A percentile compares a stretch with the other conserved stretches of the same genome.
These are phyloP conservation scores for Davidsoniella eucalypti DNA, from an alignment of 2,329 filamentous ascomycete species.

Conservation along the genomic window DNA sequence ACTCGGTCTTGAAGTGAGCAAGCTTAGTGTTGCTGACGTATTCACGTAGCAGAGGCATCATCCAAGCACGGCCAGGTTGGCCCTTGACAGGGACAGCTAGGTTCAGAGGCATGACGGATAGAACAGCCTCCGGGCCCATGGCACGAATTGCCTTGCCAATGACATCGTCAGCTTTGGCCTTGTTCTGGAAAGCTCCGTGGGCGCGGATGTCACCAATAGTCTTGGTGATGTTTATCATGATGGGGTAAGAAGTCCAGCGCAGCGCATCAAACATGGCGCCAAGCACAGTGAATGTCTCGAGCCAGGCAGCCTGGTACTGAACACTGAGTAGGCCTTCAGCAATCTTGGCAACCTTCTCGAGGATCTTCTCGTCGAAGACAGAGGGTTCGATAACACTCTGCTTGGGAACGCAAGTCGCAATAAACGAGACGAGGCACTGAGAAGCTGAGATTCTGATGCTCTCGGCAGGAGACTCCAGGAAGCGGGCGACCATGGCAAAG, in stretches of 20 bases:
- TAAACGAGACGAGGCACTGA: slow-evolving; percentile 84
- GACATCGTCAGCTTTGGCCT: slow-evolving; percentile 86
- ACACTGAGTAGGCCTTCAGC: slow-evolving; percentile 65
- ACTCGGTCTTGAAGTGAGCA: slow-evolving; percentile 66
- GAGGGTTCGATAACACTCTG: slow-evolving; percentile 76
- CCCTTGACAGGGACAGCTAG: slow-evolving; percentile 59
- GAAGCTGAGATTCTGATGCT: slow-evolving; percentile 92
- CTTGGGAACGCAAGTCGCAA: slow-evolving; percentile 75
- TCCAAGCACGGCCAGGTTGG: slow-evolving; percentile 79
- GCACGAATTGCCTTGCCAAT: slow-evolving; percentile 75
- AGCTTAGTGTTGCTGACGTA: slow-evolving; percentile 79
- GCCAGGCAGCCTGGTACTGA: slow-evolving; percentile 87
- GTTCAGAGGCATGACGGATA: slow-evolving; percentile 73
- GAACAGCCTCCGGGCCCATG: slow-evolving; percentile 75
- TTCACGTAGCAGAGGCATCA: slow-evolving; percentile 81
- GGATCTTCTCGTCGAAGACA: slow-evolving; percentile 75
- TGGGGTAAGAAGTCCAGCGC: slow-evolving; percentile 68
- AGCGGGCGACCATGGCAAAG: slow-evolving; percentile 63
- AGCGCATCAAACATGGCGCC: slow-evolving; percentile 74
- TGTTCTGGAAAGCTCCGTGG: slow-evolving; percentile 77
- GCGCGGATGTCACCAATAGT: slow-evolving; percentile 73
- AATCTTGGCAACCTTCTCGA: slow-evolving; percentile 63
- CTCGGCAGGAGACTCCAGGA: slow-evolving; percentile 72
- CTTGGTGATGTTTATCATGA: slow-evolving; percentile 58
- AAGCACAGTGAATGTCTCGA: slow-evolving; percentile 82